phyloP scores from a whole-genome alignment of 2,329 filamentous ascomycete species.

The Harringtonia aguacate region DNA sequence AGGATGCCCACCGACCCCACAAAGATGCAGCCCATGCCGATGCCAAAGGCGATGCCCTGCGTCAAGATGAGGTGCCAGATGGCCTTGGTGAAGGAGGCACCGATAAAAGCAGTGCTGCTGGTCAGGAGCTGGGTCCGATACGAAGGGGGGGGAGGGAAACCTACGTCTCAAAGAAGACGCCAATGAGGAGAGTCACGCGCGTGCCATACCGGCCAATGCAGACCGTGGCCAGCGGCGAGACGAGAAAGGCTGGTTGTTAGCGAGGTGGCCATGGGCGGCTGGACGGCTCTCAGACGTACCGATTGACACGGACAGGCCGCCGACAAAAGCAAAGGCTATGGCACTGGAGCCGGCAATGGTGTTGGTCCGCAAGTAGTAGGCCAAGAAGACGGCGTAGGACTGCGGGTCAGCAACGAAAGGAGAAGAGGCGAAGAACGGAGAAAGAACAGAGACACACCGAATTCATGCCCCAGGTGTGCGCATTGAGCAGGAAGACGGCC shows the following conservation, averaged over 20 bases:
- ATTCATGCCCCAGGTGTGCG: constrained; percentile 68
- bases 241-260: constrained; percentile 6
- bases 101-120: constrained; percentile 46
- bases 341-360: constrained; percentile 52
- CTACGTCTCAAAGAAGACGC: constrained; percentile 50
- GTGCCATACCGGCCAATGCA: constrained; percentile 53
- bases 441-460: constrained; percentile 29
- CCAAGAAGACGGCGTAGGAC: constrained; percentile 48
- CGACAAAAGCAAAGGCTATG: constrained; percentile 68
- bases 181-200: constrained; percentile 50
- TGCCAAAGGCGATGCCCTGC: constrained; percentile 67
- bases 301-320: constrained; percentile 54
- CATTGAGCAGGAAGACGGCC: constrained; percentile 47
- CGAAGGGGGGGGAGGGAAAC: constrained; percentile 8
- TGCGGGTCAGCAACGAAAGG: constrained; percentile 12
- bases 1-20: constrained; percentile 57
- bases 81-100: constrained; percentile 54
- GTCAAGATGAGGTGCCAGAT: constrained; percentile 70
- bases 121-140: background rate
- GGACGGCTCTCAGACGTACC: constrained; percentile 19
- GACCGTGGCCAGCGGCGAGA: constrained; percentile 57
- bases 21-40: constrained; percentile 69
- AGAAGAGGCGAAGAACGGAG: background rate
- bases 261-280: background rate
- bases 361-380: constrained; percentile 44